These are phyloP conservation scores for Scutellaria minor DNA, from an alignment of 257 asterid genomes.

Conservation along the genomic window DNA sequence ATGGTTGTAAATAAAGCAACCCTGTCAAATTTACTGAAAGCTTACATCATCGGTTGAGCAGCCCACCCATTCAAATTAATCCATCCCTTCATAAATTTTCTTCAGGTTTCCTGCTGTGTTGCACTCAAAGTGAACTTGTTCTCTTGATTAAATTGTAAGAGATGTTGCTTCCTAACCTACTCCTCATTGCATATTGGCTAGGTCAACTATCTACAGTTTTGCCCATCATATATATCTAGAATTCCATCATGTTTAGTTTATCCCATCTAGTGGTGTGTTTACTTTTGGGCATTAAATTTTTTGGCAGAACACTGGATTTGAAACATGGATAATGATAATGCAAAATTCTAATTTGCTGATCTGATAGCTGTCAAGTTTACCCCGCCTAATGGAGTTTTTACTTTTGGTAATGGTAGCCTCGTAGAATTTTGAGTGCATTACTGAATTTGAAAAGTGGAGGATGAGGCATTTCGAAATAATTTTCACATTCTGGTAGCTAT, in stretches of 20 bases:
- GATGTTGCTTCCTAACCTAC: neutral
- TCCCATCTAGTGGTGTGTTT: neutral
- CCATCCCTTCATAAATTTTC: slow-evolving; percentile 9
- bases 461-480: neutral
- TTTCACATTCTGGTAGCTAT: neutral
- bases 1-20: neutral
- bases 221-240: neutral
- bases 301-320: neutral
- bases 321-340: slow-evolving; percentile 4
- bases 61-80: neutral
- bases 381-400: neutral
- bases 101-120: neutral
- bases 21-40: neutral
- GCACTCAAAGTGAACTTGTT: neutral
- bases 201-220: neutral
- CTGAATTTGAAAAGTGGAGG: slow-evolving; percentile 10
- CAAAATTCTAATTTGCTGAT: slow-evolving; percentile 1
- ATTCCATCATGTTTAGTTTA: neutral
- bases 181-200: neutral
- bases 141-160: neutral
- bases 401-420: neutral
- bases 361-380: neutral
- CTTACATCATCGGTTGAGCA: neutral
- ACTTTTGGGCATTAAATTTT: neutral
- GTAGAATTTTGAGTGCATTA: neutral